Base-by-base conservation (phyloP, 345 rosid species). In the Corchorus olitorius region DNA sequence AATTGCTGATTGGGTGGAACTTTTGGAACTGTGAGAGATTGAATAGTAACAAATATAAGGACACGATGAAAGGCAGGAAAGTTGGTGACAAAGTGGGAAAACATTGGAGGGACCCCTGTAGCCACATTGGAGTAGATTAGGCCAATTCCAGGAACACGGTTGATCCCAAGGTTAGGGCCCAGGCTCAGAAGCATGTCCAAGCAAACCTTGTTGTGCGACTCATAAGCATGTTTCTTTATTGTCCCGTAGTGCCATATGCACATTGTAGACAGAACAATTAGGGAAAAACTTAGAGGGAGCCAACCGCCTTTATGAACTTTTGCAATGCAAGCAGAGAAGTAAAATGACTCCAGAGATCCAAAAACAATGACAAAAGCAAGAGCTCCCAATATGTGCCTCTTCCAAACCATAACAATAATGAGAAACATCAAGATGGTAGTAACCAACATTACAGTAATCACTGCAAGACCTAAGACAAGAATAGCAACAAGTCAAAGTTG, bases 161-260 rank as follows among this genome's bases (percentile, higher is more conserved):
- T 41, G 7, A 81, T 71, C 6, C 83, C 83, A n/a, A 81, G 75
- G 67, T 72, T 84, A 48, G 83, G 60, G 3, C 83, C 79, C 8
- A 79, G 54, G 16, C 55, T 67, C 22, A 81, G 59, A 27, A 84
- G 80, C 59, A 54, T 70, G 55, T 79, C 76, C 15, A 84, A 20
- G 65, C 64, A 4, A 17, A 84, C 56, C 72, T 50, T 77, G 81
- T 81, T 84, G 55, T 79, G 65, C 6, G 52, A 27, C 72, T 84
- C 87, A 15, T 70, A 81, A 12, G 50, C 67, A 10, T 75, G 77
- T 41, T 81, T 82, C 70, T 77, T 72, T 16, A 54, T 27, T 46
- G 83, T 81, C 6, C 79, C 85, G 0, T 81, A 81, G 50, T 84
- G 87, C 87, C 87, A 82, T 48, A 68, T 53, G n/a, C 63, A 65